Base-by-base conservation (phyloP, 139 green algal genomes). In the Chlorella ohadii region DNA sequence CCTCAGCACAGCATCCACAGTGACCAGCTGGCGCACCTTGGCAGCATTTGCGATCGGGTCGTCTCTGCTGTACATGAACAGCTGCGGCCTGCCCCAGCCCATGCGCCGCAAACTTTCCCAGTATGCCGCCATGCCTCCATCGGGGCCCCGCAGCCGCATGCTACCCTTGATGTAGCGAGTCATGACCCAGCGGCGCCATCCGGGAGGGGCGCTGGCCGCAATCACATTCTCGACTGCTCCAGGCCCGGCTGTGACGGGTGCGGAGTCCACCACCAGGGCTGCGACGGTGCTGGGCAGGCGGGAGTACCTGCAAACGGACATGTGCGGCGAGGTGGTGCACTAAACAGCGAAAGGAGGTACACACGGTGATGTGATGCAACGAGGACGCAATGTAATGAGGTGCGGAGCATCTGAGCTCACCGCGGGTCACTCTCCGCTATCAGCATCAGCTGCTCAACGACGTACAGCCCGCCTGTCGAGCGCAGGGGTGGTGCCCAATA, bases 361-460 rank as follows among this genome's bases (percentile, higher is more conserved):
- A n/a, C n/a, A n/a, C n/a, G n/a, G n/a, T n/a, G n/a, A n/a, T n/a
- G n/a, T n/a, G n/a, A n/a, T n/a, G n/a, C n/a, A n/a, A n/a, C n/a
- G n/a, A n/a, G n/a, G n/a, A n/a, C n/a, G n/a, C n/a, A n/a, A n/a
- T n/a, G n/a, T n/a, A n/a, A n/a, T n/a, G n/a, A n/a, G n/a, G n/a
- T n/a, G n/a, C n/a, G n/a, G n/a, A n/a, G n/a, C n/a, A n/a, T n/a
- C n/a, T n/a, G n/a, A n/a, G 39, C 81, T 51, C 61, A 71, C 41
- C 71, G 31, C 27, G 28, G n/a, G 27, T 85, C 67, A 6, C 31
- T 31, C 41, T 80, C 64, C 7, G 39, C 68, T n/a, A 86, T 70
- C 39, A 82, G 41, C 57, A 78, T 13, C 39, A 86, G 59, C 81
- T 86, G 81, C 72, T 86, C 81, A 15, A 86, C 59, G 1, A 86